Conservation (phyloP, 2,329 filamentous ascomycete species). For the Calcarisporium arbuscula region DNA sequence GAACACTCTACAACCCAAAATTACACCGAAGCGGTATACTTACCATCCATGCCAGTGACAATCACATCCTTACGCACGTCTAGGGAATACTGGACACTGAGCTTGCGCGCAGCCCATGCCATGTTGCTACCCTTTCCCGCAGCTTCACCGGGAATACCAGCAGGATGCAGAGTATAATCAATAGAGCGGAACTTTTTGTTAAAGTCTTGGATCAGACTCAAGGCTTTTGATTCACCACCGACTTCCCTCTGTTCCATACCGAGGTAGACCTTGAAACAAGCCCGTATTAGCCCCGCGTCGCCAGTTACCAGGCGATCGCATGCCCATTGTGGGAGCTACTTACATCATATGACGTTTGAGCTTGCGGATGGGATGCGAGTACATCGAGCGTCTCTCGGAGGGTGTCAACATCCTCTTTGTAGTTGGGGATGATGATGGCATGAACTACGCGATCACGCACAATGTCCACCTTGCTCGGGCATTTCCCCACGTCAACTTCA, state of each 20-base stretch:
- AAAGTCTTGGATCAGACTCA: conserved; percentile 55
- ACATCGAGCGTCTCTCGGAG: conserved; percentile 63
- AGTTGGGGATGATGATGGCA: conserved; percentile 66
- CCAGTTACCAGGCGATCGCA: too few relatives aligned
- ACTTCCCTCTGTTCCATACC: conserved; percentile 67
- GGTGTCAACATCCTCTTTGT: conserved; percentile 66
- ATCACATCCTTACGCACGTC: conserved; percentile 53
- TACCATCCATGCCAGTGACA: conserved; percentile 68
- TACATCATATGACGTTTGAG: conserved; percentile 61
- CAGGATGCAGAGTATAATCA: conserved; percentile 61
- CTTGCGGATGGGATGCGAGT: conserved; percentile 59
- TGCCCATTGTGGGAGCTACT: conserved; percentile 27
- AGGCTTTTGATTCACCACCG: conserved; percentile 55
- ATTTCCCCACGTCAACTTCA: conserved; percentile 42
- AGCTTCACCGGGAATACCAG: conserved; percentile 59
- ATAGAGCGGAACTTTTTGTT: conserved; percentile 60
- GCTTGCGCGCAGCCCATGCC: conserved; percentile 61
- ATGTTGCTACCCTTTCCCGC: conserved; percentile 72
- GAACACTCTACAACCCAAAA: background rate
- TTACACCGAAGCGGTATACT: conserved; percentile 19
- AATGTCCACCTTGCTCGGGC: conserved; percentile 36
- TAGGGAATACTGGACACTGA: conserved; percentile 54
- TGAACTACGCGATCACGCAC: conserved; percentile 47
- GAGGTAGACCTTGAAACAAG: conserved; percentile 57
- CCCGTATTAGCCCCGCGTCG: too few relatives aligned